phyloP scores from a whole-genome alignment of 305 asterid genomes.

The Euphrasia arctica region DNA sequence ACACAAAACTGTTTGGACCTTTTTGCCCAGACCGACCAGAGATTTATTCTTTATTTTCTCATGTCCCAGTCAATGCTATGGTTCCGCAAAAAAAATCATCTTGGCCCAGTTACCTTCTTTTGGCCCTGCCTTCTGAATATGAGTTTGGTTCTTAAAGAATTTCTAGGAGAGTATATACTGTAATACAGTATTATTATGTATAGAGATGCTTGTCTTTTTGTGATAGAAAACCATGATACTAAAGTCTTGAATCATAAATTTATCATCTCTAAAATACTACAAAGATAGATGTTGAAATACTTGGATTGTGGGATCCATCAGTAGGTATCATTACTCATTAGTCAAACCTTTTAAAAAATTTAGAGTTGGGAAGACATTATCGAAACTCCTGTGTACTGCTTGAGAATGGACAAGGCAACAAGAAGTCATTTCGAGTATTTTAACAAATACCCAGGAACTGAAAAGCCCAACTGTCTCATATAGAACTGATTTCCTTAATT shows the following conservation, averaged over 20 bases:
- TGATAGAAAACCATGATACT: not conserved
- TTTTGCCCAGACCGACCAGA: too few species aligned
- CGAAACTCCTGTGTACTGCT: constrained; percentile 42
- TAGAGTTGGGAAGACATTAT: constrained; percentile 29
- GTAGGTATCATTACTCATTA: constrained; percentile 18
- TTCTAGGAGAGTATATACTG: constrained; percentile 1
- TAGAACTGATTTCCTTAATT: constrained; percentile 21
- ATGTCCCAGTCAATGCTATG: too few species aligned
- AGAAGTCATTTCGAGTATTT: constrained; percentile 22
- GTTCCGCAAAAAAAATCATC: too few species aligned
- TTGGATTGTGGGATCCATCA: constrained; percentile 22
- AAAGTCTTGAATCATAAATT: not conserved
- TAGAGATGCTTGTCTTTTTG: not conserved
- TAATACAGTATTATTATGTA: not conserved
- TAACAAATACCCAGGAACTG: not conserved
- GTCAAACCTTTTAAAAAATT: constrained; percentile 29
- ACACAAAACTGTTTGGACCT: too few species aligned
- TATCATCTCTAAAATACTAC: constrained; percentile 19
- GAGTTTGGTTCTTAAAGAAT: not conserved
- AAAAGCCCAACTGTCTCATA: constrained; percentile 1
- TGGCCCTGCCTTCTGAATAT: not conserved
- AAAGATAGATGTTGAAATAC: not conserved
- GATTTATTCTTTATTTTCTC: too few species aligned
- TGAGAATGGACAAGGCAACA: constrained; percentile 37
- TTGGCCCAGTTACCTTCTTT: too few species aligned